Conservation (phyloP, 208 protist genomes). For the Tetramitus jugosus region DNA sequence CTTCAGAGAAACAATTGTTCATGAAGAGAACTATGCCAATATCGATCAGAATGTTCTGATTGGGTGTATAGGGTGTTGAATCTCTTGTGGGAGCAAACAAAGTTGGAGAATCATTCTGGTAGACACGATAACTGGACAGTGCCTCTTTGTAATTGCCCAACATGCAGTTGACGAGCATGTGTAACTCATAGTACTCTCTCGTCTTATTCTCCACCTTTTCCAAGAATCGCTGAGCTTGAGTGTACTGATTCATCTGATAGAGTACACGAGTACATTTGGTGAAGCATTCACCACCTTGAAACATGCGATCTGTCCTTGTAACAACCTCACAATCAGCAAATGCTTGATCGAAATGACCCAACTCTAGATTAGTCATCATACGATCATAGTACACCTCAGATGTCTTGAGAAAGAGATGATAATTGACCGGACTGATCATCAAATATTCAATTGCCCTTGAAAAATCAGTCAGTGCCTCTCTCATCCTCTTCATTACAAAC, state of each 20-base stretch:
- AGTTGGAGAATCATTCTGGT: no score
- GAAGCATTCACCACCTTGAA: neutral
- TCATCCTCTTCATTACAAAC: neutral
- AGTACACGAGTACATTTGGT: neutral
- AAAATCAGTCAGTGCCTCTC: neutral
- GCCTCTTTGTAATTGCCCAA: neutral
- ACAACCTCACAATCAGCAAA: neutral
- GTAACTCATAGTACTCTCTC: neutral
- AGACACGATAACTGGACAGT: neutral
- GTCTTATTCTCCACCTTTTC: neutral
- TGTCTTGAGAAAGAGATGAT: neutral
- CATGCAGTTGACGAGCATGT: neutral
- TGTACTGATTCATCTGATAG: neutral
- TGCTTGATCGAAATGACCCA: neutral
- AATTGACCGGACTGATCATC: neutral
- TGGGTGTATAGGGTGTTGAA: neutral
- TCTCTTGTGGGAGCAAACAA: neutral
- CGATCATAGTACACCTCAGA: slow-evolving; percentile 11
- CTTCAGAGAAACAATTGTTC: neutral
- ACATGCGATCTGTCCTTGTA: neutral
- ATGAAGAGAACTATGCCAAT: neutral
- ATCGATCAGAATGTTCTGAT: neutral
- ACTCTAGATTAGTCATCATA: neutral
- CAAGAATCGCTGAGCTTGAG: neutral
- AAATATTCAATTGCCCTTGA: neutral